phyloP scores from a whole-genome alignment of 208 protist species.

The Vickermania ingenoplastis region DNA sequence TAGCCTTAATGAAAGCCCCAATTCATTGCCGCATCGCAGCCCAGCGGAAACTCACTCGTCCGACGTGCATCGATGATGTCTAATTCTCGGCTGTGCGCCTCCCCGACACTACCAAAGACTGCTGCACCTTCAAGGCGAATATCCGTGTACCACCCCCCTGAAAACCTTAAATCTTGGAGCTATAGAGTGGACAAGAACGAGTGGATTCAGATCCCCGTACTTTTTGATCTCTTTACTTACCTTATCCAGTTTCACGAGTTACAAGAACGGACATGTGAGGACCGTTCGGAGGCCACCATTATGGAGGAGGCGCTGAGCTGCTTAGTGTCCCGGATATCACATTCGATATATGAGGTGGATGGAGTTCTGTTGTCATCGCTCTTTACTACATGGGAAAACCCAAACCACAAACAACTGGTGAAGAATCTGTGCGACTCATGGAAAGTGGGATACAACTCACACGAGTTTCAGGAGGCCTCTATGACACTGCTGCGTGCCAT shows the following conservation, averaged over 20 bases:
- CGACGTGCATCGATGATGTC: neutral
- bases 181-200: neutral
- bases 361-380: slow-evolving; percentile 3
- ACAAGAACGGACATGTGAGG: neutral
- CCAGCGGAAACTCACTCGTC: neutral
- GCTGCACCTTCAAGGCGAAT: neutral
- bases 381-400: slow-evolving; percentile 32
- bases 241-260: neutral
- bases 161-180: neutral
- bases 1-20: neutral
- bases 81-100: neutral
- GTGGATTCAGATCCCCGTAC: neutral
- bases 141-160: neutral
- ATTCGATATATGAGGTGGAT: slow-evolving; percentile 3
- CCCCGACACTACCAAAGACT: neutral
- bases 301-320: neutral
- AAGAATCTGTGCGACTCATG: slow-evolving; percentile 27
- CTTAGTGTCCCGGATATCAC: slow-evolving; percentile 1
- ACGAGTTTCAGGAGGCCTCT: neutral
- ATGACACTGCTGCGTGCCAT: neutral
- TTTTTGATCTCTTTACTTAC: slow-evolving; percentile 3
- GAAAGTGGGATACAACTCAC: slow-evolving; percentile 4
- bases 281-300: neutral
- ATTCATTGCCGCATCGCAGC: neutral
- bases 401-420: slow-evolving; percentile 20